Conservation (phyloP, 192 early-diverging fungal species). For the Backusella westeae region DNA sequence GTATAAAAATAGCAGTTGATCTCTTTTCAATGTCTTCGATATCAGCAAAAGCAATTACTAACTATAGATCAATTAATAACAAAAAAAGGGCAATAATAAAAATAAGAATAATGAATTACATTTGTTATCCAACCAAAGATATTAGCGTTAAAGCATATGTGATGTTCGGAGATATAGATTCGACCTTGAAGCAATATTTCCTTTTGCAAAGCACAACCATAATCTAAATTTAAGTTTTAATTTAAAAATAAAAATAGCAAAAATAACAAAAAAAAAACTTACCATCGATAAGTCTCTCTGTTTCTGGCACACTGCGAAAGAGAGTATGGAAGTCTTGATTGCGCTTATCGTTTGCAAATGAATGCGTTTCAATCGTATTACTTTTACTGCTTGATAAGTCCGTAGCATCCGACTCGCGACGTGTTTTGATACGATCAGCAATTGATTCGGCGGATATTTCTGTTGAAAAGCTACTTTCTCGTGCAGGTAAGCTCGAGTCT, state of each 20-base stretch:
- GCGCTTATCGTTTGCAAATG: slow-evolving; percentile 45
- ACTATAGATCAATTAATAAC: slow-evolving; percentile 15
- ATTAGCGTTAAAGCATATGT: slow-evolving; percentile 83
- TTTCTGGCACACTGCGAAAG: slow-evolving; percentile 53
- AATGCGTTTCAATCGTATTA: background rate
- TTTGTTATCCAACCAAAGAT: slow-evolving; percentile 90
- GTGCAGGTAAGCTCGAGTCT: background rate
- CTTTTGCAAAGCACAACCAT: slow-evolving; percentile 83
- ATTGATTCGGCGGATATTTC: background rate
- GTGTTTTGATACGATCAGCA: background rate
- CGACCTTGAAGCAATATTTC: slow-evolving; percentile 87
- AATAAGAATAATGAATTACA: slow-evolving; percentile 34
- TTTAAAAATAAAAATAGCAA: background rate
- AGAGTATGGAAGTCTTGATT: slow-evolving; percentile 52
- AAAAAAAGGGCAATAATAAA: background rate
- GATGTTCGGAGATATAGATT: slow-evolving; percentile 76
- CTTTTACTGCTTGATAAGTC: background rate
- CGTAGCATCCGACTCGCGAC: background rate
- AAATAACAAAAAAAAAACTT: slow-evolving; percentile 1
- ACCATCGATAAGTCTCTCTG: slow-evolving; percentile 59
- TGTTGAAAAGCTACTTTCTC: slow-evolving; percentile 3
- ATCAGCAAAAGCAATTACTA: slow-evolving; percentile 74
- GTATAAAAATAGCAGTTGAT: slow-evolving; percentile 82
- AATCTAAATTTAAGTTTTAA: slow-evolving; percentile 49
- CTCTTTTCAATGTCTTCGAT: slow-evolving; percentile 81